Conservation (phyloP, 805 yeast genomes). For the Barnettozyma botsteinii region DNA sequence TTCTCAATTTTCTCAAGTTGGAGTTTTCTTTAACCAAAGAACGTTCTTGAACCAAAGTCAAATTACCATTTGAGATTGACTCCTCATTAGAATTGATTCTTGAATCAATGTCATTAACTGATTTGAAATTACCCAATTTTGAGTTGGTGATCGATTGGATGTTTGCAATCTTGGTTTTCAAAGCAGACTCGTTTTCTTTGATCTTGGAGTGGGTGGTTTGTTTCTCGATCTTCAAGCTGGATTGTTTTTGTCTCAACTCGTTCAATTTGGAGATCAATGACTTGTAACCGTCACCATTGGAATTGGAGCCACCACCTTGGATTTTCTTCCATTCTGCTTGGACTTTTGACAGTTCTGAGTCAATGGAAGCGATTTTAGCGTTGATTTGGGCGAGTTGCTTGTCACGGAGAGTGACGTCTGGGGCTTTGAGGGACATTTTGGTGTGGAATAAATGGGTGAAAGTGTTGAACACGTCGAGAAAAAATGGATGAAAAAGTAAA, state of each 20-base stretch:
- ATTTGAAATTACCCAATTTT: slow-evolving; percentile 57
- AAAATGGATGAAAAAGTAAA: neutral
- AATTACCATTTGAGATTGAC: slow-evolving; percentile 67
- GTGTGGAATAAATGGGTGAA: neutral
- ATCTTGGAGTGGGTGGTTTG: slow-evolving; percentile 54
- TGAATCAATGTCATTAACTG: slow-evolving; percentile 61
- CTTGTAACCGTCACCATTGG: slow-evolving; percentile 3
- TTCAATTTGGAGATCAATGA: slow-evolving; percentile 42
- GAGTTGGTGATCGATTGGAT: slow-evolving; percentile 59
- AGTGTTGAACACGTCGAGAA: neutral
- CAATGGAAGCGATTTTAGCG: slow-evolving; percentile 21
- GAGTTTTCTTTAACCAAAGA: slow-evolving; percentile 79
- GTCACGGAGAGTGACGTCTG: slow-evolving; percentile 59
- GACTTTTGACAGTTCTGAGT: slow-evolving; percentile 28
- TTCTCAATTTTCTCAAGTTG: slow-evolving; percentile 70
- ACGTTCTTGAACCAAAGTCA: slow-evolving; percentile 90
- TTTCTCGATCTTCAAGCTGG: slow-evolving; percentile 42
- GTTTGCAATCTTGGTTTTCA: slow-evolving; percentile 73
- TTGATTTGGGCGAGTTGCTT: slow-evolving; percentile 42
- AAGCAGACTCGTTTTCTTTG: slow-evolving; percentile 57
- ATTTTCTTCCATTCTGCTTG: slow-evolving; percentile 45
- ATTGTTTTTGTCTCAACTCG: slow-evolving; percentile 40
- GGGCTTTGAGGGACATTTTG: slow-evolving; percentile 53
- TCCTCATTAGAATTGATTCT: slow-evolving; percentile 64
- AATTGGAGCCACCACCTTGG: neutral